Base-by-base conservation (phyloP, 257 asterid species). In the Solanum phureja region DNA sequence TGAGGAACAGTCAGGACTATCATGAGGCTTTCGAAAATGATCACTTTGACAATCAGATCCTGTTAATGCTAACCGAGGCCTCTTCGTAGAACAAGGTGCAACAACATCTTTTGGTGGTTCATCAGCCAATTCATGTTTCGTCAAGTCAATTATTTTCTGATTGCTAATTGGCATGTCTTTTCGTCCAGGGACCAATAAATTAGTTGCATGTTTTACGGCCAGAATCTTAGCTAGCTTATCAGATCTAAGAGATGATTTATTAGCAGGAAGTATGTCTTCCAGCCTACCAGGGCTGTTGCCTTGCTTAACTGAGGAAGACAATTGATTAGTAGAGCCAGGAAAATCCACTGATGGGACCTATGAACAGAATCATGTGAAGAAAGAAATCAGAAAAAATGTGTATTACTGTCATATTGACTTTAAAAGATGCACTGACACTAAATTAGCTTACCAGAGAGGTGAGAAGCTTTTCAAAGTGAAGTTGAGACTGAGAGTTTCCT, bases 251-350 rank as follows among this genome's bases (percentile, higher is more conserved):
- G 93, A 90, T 69, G 98, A 95, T 83, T 97, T 94, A 89, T 97
- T 97, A 83, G 99, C 99, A 87, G 99, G 98, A 92, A 94, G 92
- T 84, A 95, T 88, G 83, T 93, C 96, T 46, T 89, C 86, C 88
- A 90, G 87, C 68, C 66, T 62, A 89, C 79, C 88, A 86, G 87
- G 90, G 88, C 87, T 79, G 60, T 86, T 83, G 66, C 86, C 72
- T 86, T 72, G 92, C 87, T 93, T 94, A 88, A 88, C 84, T 64
- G 86, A 89, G 81, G 93, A 87, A 84, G 94, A 90, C 83, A 85
- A 74, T 18, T 90, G 85, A 71, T 82, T 92, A 88, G 37, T 77
- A 62, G 93, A 90, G 91, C 89, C 79, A 81, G 87, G 87, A 58
- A 58, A 42, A 66, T 85, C 23, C 81, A 85, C 73, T 46, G 84